A percentile compares a stretch with the other conserved stretches of the same genome.
These are phyloP conservation scores for Paramyrothecium sp. DNA, from an alignment of 2,329 filamentous ascomycete genomes.

Conservation along the genomic window DNA sequence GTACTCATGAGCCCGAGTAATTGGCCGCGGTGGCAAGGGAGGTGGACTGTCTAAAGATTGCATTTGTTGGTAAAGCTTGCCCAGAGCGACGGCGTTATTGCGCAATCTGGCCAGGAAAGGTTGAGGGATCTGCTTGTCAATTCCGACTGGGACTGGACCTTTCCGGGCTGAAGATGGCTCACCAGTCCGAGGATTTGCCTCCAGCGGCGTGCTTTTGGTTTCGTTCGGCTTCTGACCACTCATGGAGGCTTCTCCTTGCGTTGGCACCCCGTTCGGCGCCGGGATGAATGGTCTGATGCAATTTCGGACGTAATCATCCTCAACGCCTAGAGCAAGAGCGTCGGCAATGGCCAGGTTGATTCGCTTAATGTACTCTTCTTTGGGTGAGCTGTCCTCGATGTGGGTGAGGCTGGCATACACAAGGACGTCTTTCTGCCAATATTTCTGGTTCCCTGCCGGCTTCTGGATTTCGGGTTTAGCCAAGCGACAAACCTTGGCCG, in stretches of 20 bases:
- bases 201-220: neutral
- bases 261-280: slow-evolving; percentile 6
- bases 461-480: slow-evolving; percentile 14
- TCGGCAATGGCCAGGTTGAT: slow-evolving; percentile 36
- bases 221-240: slow-evolving; percentile 1
- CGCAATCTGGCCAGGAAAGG: slow-evolving; percentile 5
- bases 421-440: slow-evolving; percentile 29
- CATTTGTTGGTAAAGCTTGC: neutral
- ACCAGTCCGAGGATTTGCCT: slow-evolving; percentile 10
- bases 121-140: slow-evolving; percentile 9
- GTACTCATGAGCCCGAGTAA: slow-evolving; percentile 21
- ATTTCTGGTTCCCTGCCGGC: slow-evolving; percentile 14
- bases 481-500: slow-evolving; percentile 20
- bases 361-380: slow-evolving; percentile 37
- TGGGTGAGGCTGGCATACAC: slow-evolving; percentile 36
- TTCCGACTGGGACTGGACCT: slow-evolving; percentile 13
- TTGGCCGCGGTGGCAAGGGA: slow-evolving; percentile 21
- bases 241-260: slow-evolving; percentile 7
- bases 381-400: slow-evolving; percentile 30
- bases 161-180: slow-evolving; percentile 21
- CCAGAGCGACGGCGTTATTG: slow-evolving; percentile 4
- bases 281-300: slow-evolving; percentile 35
- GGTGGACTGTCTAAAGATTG: slow-evolving; percentile 8
- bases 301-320: slow-evolving; percentile 32
- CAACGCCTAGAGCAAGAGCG: slow-evolving; percentile 31